These are phyloP conservation scores for Micractinium sp. DNA, from an alignment of 139 green algal species.

Conservation along the genomic window DNA sequence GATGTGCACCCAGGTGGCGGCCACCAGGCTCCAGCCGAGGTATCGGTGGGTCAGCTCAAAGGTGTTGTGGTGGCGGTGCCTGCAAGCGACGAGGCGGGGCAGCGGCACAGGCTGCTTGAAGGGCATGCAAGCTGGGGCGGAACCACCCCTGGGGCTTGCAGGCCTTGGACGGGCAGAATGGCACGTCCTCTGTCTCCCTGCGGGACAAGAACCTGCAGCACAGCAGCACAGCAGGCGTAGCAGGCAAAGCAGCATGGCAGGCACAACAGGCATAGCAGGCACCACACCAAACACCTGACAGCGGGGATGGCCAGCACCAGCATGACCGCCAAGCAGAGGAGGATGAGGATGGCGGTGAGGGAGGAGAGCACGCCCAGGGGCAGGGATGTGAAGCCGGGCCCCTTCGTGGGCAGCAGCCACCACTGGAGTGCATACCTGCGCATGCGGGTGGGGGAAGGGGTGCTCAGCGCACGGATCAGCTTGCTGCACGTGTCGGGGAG, in stretches of 20 bases:
- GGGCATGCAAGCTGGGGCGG: no score
- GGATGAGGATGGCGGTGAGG: not conserved
- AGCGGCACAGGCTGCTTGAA: no score
- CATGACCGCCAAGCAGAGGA: not conserved
- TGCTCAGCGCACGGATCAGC: no score
- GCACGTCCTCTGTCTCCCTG: no score
- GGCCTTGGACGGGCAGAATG: no score
- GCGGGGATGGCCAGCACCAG: not conserved
- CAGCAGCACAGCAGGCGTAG: no score
- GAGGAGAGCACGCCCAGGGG: not conserved
- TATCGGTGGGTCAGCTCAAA: conserved; percentile 16
- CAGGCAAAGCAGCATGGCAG: not conserved
- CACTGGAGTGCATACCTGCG: conserved; percentile 12
- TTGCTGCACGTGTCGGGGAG: no score
- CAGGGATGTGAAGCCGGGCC: not conserved
- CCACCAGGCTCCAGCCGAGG: conserved; percentile 10
- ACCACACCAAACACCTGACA: not conserved
- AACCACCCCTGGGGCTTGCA: no score
- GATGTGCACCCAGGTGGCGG: not conserved
- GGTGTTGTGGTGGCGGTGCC: conserved; percentile 13
- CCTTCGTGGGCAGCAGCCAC: not conserved
- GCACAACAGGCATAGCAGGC: not conserved
- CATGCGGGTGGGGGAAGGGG: not conserved
- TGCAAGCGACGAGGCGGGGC: not conserved
- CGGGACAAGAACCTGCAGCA: no score